Base-by-base conservation (phyloP, 2,329 filamentous ascomycete genomes). In the Fusarium ramigenum region DNA sequence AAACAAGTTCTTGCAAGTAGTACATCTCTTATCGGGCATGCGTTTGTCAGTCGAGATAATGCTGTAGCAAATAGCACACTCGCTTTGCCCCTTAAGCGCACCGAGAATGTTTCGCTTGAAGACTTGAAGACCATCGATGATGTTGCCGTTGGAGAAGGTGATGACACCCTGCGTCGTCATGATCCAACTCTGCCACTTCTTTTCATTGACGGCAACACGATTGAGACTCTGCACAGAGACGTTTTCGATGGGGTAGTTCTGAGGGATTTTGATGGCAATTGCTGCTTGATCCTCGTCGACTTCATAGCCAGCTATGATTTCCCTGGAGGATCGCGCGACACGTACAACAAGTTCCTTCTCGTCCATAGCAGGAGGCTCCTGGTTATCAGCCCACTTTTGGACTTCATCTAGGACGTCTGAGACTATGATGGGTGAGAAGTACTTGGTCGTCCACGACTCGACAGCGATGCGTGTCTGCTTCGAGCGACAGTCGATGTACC, bases 61-160 rank as follows among this genome's bases (percentile, higher is more conserved):
- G 67, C 92, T 95, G 85, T 98, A 98, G 85, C 96, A 98, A 80
- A 98, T 98, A 15, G 96, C 94, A 80, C 96, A 99, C 82, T 99
- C 96, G 25, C 89, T 93, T 83, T 98, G 95, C 40, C 95, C 96
- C 84, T 97, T 96, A 74, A 99, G 87, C 8, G 94, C 93, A 3
- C 94, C 94, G 19, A 92, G 89, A 18, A 99, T 92, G 81, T 98
- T 98, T 72, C 92, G 90, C 72, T 93, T 91, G 87, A 97, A 98
- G 14, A 94, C 91, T 18, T 92, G 87, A 36, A 99, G 85, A 4
- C 95, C 96, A 76, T 98, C 96, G 60, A 95, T 93, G 64, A 99
- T 90, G 79, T 90, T 93, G 60, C 95, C 95, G 78, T 96, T 96
- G 70, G 94, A 93, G 79, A 98, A 97, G 46, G 94, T 96, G 77